Evolutionary conservation across 495 filamentous ascomycete genomes (phyloP).

Genomic region (Physcia stellaris): DNA sequence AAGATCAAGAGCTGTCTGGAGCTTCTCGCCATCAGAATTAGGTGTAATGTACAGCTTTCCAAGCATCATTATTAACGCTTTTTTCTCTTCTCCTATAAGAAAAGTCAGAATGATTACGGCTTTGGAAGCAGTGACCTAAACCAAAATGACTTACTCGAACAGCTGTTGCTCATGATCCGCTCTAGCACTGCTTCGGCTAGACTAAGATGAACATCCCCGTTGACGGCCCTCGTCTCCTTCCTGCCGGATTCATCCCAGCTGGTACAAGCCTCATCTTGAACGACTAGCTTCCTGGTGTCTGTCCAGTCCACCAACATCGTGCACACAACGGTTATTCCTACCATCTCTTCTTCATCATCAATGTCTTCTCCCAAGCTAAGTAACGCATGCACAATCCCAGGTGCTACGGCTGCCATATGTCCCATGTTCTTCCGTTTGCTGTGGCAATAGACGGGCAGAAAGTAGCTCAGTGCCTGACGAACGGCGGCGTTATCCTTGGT

Average conservation of each 20-base stretch:
- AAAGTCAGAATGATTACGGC: too few species aligned
- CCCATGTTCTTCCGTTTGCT: constrained; percentile 64
- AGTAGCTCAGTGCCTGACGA: constrained; percentile 82
- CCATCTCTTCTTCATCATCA: constrained; percentile 71
- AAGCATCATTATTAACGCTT: constrained; percentile 61
- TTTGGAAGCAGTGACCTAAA: too few species aligned
- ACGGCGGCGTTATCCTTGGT: constrained; percentile 75
- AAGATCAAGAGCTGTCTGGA: constrained; percentile 29
- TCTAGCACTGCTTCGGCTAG: constrained; percentile 53
- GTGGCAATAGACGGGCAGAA: constrained; percentile 91
- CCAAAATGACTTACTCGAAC: constrained; percentile 46
- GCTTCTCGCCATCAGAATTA: constrained; percentile 16
- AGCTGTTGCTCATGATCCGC: constrained; percentile 36
- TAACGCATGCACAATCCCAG: constrained; percentile 53
- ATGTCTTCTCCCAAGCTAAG: constrained; percentile 38
- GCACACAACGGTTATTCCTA: constrained; percentile 56
- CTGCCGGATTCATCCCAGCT: constrained; percentile 39
- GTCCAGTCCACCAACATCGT: constrained; percentile 91
- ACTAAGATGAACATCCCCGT: constrained; percentile 53
- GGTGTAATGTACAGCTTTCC: constrained; percentile 60
- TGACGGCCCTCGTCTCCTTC: constrained; percentile 32
- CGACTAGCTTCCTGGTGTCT: constrained; percentile 75
- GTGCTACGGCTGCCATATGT: constrained; percentile 57
- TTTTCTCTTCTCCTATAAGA: constrained; percentile 65
- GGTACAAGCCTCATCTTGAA: constrained; percentile 37